phyloP scores from a whole-genome alignment of 2,329 filamentous ascomycete species.

The Colletotrichum falcatum region DNA sequence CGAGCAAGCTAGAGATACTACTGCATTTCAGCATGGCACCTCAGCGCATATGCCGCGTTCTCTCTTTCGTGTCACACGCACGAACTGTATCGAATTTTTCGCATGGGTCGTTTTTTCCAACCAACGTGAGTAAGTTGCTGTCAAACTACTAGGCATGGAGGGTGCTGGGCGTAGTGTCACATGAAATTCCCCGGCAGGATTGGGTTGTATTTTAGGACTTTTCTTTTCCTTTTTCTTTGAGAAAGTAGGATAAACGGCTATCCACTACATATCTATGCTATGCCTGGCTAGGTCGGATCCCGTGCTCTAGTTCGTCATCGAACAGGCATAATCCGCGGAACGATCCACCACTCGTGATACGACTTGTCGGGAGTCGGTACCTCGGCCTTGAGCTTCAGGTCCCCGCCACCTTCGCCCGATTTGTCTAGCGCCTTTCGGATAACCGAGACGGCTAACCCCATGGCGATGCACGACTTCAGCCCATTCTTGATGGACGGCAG shows the following conservation, averaged over 20 bases:
- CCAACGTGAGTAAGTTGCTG: constrained; percentile 21
- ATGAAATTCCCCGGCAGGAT: constrained; percentile 19
- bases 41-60: constrained; percentile 22
- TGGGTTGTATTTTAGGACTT: constrained; percentile 14
- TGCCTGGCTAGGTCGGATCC: constrained; percentile 4
- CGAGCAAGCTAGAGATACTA: constrained; percentile 30
- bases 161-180: constrained; percentile 17
- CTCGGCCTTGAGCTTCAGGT: constrained; percentile 60
- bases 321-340: constrained; percentile 60
- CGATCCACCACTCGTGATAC: constrained; percentile 75
- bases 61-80: constrained; percentile 3
- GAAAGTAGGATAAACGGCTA: constrained; percentile 20
- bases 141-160: constrained; percentile 6
- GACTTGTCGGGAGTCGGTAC: constrained; percentile 64
- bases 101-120: constrained; percentile 9
- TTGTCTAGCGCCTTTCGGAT: constrained; percentile 67
- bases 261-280: constrained; percentile 14
- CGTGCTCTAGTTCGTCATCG: constrained; percentile 8
- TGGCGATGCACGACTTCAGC: constrained; percentile 77
- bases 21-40: constrained; percentile 12
- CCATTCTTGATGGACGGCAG: constrained; percentile 67
- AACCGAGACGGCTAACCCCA: constrained; percentile 72
- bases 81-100: constrained; percentile 29
- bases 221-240: neutral
- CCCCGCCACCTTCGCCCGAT: constrained; percentile 43